Evolutionary conservation across 139 green algal genomes (phyloP), one percentile per base, ranked within the genome.

Genomic region (Medakamo hakoo): DNA sequence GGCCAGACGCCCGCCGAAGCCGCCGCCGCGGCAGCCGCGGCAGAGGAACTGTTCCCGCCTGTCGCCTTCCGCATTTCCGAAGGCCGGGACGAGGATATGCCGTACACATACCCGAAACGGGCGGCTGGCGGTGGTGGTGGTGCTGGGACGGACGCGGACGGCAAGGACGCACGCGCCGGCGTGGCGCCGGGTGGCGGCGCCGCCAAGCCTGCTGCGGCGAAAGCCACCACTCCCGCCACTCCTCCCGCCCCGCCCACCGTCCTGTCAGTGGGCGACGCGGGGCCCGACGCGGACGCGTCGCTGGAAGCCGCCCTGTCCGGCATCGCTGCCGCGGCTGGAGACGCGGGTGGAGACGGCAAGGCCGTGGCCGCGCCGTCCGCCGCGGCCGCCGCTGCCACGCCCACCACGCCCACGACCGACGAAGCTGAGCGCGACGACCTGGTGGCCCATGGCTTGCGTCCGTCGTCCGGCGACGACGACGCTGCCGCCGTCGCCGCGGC

Each of bases 71-170:
- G 63, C 23, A 63, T 74, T 21, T 67, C 52, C 9, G 62, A 68
- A n/a, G 68, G 21, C 27, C 57, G 49, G 23, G 68, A 74, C 25
- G 68, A 74, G 57, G 68, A 74, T 52, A 57, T 32, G 25, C 68
- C 68, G 30, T 70, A 67, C 31, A 30, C 59, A 19, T 49, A 59
- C 14, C 55, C 62, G 22, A 27, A 52, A 0, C 56, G 30, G 56
- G 56, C 55, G 27, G 27, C 23, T 26, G 4, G 23, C 16, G 25
- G n/a, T n/a, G n/a, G n/a, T n/a, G n/a, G n/a, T n/a, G n/a, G n/a
- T n/a, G n/a, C n/a, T n/a, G n/a, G n/a, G n/a, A n/a, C n/a, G n/a
- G n/a, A n/a, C n/a, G n/a, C n/a, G n/a, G n/a, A n/a, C n/a, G n/a
- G n/a, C n/a, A n/a, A n/a, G n/a, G n/a, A n/a, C n/a, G n/a, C n/a